Evolutionary conservation across 2,329 filamentous ascomycete genomes (phyloP), one percentile per base, ranked within the genome.

Genomic region (Tolypocladium endophyticum): DNA sequence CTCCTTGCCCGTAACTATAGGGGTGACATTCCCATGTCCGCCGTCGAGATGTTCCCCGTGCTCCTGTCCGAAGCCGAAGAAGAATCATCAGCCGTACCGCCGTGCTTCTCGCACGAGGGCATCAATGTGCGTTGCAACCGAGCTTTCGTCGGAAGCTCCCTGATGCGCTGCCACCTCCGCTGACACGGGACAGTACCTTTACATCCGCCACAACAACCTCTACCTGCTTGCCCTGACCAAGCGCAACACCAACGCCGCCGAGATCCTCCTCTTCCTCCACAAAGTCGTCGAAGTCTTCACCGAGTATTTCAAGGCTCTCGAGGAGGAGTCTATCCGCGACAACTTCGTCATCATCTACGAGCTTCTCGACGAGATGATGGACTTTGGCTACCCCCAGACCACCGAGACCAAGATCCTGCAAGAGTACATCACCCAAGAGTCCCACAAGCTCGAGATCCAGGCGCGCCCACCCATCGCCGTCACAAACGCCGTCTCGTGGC

Each of bases 321-420:
- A 99, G 76, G 94, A 99, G 75, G 94, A 99, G 77, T 96, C 91
- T 68, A 99, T 99, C 73, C 87, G 94, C 68, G 94, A 99, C 80
- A 99, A 99, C 79, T 99, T 99, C 72, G 94, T 99, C 74, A 87
- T 99, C 72, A 99, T 99, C 71, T 99, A 99, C 81, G 94, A 99
- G 77, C 78, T 99, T 62, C 84, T 99, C 64, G 94, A 99, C 72
- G 94, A 99, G 80, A 99, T 99, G 94, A 99, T 99, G 94, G 94
- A 99, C 77, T 99, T 99, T 80, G 94, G 94, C 64, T 97, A 99
- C 74, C 94, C 94, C 7, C 94, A 99, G 75, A 99, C 94, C 12
- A 99, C 94, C 65, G 94, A 99, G 76, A 90, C 86, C 74, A 99
- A 99, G 83, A 99, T 99, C 73, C 79, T 99, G 62, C 94, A 99